Base-by-base conservation (phyloP, 345 rosid species). In the Mercurialis annua region DNA sequence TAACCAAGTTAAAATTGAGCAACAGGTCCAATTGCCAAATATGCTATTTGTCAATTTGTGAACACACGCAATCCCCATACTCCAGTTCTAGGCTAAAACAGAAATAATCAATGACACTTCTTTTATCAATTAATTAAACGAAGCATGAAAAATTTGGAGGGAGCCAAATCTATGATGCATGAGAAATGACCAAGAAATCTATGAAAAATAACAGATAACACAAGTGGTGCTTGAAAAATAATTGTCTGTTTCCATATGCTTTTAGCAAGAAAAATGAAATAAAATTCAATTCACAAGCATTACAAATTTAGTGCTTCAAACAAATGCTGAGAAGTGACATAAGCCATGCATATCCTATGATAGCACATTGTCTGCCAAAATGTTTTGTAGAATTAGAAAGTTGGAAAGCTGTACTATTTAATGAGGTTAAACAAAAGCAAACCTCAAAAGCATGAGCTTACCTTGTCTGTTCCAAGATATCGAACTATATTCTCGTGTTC, bases 401-500 rank as follows among this genome's bases (percentile, higher is more conserved):
- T 21, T 9, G n/a, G n/a, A n/a, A n/a, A n/a, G n/a, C n/a, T 42
- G 31, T 60, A 40, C n/a, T 23, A 40, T 26, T 40, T 21, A 36
- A 40, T 15, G 11, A 6, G 23, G n/a, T n/a, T n/a, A 40, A 44
- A 33, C 50, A 52, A 65, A 31, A 44, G 15, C 65, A 14, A 46
- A 38, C 8, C 10, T 20, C 57, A 23, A 26, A 58, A 66, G 14
- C 38, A 52, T 46, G 24, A 53, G 7, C 11, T 23, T 73, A 73
- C 77, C 77, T 61, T 73, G 31, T 73, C 68, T 23, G 72, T 67
- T 71, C 72, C 72, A 61, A 67, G 66, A 67, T 73, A 73, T 40
- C 49, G 77, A 67, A 73, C 64, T 33, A 73, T 73, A 44, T 73
- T 73, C 33, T 67, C 66, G 55, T 73, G 77, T 64, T 67, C 51